Conservation (phyloP, 1,139 yeast species). For the Hemisphaericaspora xylofermentans region DNA sequence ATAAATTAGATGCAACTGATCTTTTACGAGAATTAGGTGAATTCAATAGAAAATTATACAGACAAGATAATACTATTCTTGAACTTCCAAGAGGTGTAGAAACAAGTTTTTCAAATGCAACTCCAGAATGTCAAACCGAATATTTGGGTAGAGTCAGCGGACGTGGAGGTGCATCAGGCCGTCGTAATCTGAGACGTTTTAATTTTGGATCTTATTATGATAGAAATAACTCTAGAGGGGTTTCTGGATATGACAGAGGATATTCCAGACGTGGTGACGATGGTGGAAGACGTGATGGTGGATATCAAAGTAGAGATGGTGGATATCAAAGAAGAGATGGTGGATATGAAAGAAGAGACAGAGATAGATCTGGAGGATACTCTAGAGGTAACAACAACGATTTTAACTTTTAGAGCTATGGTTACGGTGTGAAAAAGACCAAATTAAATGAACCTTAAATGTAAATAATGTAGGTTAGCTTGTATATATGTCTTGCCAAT, state of each 20-base stretch:
- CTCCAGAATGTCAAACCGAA: conserved; percentile 1
- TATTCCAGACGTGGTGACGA: conserved; percentile 2
- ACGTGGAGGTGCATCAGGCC: conserved; percentile 8
- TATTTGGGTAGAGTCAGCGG: conserved; percentile 5
- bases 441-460: no score
- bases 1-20: conserved; percentile 20
- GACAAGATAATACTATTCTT: conserved; percentile 17
- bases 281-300: neutral
- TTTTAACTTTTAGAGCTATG: neutral
- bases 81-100: conserved; percentile 2
- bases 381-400: neutral
- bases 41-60: conserved; percentile 14
- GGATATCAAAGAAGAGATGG: neutral
- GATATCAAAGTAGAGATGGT: neutral
- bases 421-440: no score
- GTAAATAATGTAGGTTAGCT: neutral
- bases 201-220: conserved; percentile 7
- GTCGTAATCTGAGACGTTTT: conserved; percentile 8
- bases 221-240: conserved; percentile 3
- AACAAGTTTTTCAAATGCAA: neutral
- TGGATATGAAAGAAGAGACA: neutral
- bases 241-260: neutral
- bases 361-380: conserved; percentile 3
- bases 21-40: conserved; percentile 11
- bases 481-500: neutral